Conservation (phyloP, 257 asterid genomes). For the Capsicum pubescens region DNA sequence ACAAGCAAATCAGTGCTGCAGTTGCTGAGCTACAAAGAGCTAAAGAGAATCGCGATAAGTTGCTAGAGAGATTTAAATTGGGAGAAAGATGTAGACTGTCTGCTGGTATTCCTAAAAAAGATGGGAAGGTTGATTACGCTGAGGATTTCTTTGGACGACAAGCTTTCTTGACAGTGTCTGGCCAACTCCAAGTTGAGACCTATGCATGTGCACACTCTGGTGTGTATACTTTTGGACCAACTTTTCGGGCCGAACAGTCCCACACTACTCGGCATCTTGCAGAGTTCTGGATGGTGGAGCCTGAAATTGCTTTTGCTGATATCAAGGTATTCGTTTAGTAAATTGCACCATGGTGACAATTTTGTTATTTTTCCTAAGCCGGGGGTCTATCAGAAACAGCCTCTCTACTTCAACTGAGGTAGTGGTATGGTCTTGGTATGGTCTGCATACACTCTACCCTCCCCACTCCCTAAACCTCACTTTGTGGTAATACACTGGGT, state of each 20-base stretch:
- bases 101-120: constrained; percentile 79
- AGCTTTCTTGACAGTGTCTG: constrained; percentile 96
- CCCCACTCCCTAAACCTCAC: too few species aligned
- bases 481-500: too few species aligned
- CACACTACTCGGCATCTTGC: constrained; percentile 96
- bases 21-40: constrained; percentile 76
- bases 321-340: constrained; percentile 56
- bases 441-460: too few species aligned
- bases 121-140: constrained; percentile 82
- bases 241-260: constrained; percentile 93
- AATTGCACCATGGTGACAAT: background rate
- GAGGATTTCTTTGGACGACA: constrained; percentile 89
- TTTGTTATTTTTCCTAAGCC: too few species aligned
- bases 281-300: constrained; percentile 99
- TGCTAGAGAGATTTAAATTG: constrained; percentile 61
- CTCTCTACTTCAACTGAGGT: too few species aligned
- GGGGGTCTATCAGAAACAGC: too few species aligned
- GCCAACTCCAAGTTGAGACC: constrained; percentile 96
- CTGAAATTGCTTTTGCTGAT: constrained; percentile 96
- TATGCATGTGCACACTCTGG: constrained; percentile 92
- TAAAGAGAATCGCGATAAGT: constrained; percentile 63
- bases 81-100: constrained; percentile 62
- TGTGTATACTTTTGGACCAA: constrained; percentile 95
- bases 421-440: too few species aligned
- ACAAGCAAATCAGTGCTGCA: constrained; percentile 59